phyloP scores from a whole-genome alignment of 768 basidiomycete species.

The Terana coerulea region DNA sequence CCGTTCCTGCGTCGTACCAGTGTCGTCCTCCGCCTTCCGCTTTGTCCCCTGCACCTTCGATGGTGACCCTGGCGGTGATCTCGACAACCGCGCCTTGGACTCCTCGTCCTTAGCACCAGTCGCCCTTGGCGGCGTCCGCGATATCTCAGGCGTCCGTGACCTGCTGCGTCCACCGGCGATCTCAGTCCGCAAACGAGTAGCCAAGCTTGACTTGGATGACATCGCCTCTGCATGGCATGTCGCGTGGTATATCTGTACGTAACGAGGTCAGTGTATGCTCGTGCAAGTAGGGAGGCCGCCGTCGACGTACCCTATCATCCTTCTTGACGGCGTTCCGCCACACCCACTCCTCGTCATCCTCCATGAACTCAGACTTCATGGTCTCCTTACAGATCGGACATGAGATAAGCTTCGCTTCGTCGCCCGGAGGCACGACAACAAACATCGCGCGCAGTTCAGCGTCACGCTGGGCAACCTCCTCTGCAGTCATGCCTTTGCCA shows the following conservation, averaged over 20 bases:
- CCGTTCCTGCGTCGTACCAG: constrained; percentile 21
- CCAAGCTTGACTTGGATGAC: constrained; percentile 59
- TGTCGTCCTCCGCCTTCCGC: constrained; percentile 66
- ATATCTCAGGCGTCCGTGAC: constrained; percentile 67
- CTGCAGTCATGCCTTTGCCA: constrained; percentile 56
- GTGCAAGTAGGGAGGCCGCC: not conserved
- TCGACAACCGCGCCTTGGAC: constrained; percentile 15
- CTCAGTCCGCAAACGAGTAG: constrained; percentile 65
- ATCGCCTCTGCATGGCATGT: constrained; percentile 88
- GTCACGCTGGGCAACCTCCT: constrained; percentile 68
- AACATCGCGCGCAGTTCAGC: constrained; percentile 71
- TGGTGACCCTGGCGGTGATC: constrained; percentile 41
- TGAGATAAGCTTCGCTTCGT: constrained; percentile 76
- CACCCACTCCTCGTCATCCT: constrained; percentile 98
- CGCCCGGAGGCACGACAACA: constrained; percentile 87
- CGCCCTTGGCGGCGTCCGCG: constrained; percentile 37
- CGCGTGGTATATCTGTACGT: constrained; percentile 80
- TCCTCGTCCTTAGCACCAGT: constrained; percentile 13
- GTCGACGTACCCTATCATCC: constrained; percentile 70
- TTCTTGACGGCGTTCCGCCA: constrained; percentile 89
- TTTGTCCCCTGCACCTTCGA: constrained; percentile 58
- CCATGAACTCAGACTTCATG: constrained; percentile 86
- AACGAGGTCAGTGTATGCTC: constrained; percentile 5
- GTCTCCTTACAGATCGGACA: constrained; percentile 97
- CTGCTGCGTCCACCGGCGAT: constrained; percentile 51